These are phyloP conservation scores for Termitomyces sp. DNA, from an alignment of 768 basidiomycete species.

Conservation along the genomic window DNA sequence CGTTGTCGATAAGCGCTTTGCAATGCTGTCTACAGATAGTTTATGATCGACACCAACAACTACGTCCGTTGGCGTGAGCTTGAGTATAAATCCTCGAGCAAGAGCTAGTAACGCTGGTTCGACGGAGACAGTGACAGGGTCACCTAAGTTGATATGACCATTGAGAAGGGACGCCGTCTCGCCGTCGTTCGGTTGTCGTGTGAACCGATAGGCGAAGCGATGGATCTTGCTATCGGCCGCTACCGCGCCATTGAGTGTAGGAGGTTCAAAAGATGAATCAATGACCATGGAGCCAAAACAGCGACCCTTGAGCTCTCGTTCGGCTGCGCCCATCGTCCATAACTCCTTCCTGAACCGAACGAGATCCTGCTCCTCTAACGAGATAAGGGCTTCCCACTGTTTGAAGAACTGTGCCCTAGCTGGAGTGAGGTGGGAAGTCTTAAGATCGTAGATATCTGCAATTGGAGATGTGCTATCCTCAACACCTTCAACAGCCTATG, in stretches of 20 bases:
- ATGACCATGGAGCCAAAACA: conserved; percentile 84
- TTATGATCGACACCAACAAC: conserved; percentile 83
- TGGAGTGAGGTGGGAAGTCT: conserved; percentile 76
- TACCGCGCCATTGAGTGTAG: conserved; percentile 19
- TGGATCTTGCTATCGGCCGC: conserved; percentile 60
- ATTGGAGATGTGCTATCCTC: conserved; percentile 53
- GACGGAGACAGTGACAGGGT: conserved; percentile 84
- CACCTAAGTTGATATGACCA: conserved; percentile 76
- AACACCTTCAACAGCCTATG: conserved; percentile 69
- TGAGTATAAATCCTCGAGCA: conserved; percentile 78
- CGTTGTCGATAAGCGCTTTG: conserved; percentile 31
- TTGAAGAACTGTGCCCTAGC: conserved; percentile 77
- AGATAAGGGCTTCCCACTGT: conserved; percentile 84
- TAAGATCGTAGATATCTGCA: conserved; percentile 67
- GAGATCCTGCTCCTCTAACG: conserved; percentile 84
- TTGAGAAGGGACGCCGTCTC: conserved; percentile 42
- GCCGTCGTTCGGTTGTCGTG: conserved; percentile 27
- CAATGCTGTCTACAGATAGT: conserved; percentile 51
- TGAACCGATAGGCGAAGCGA: conserved; percentile 76
- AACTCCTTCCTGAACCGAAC: conserved; percentile 85
- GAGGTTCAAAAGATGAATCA: conserved; percentile 36
- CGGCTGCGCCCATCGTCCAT: conserved; percentile 84
- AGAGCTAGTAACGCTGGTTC: conserved; percentile 86
- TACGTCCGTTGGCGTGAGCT: conserved; percentile 62
- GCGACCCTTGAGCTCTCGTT: conserved; percentile 79